Evolutionary conservation across 139 green algal species (phyloP).

Genomic region (Klebsormidium nitens): DNA sequence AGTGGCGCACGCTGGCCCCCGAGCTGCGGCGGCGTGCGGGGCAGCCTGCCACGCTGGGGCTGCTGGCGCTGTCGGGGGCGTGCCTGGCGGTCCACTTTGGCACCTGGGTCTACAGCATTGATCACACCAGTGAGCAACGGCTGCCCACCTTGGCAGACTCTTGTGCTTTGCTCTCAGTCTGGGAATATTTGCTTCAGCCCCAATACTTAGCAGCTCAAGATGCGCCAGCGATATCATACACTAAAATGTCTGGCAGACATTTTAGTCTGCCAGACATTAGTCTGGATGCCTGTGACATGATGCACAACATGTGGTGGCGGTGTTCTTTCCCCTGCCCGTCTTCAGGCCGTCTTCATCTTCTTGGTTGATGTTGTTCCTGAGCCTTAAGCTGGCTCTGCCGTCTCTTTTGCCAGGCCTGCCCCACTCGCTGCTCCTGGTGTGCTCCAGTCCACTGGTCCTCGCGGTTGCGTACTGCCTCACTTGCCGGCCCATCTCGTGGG

Average conservation of each 20-base stretch:
- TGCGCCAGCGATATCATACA: no score
- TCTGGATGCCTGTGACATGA: no score
- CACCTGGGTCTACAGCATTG: constrained; percentile 51
- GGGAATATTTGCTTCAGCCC: no score
- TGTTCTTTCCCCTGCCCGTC: background rate
- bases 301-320: no score
- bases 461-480: constrained; percentile 40
- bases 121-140: no score
- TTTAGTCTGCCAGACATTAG: no score
- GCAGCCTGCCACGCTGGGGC: background rate
- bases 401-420: constrained; percentile 54
- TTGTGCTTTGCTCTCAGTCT: no score
- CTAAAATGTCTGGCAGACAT: no score
- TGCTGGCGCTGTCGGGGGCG: constrained; percentile 42
- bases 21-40: background rate
- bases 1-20: background rate
- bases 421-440: constrained; percentile 73
- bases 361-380: background rate
- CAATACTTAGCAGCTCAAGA: no score
- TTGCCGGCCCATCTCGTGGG: constrained; percentile 52
- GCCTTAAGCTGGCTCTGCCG: background rate
- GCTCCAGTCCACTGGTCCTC: constrained; percentile 63
- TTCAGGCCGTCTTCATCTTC: background rate
- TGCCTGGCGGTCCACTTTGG: constrained; percentile 71
- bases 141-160: no score